Evolutionary conservation across 2,329 filamentous ascomycete genomes (phyloP), one percentile per base, ranked within the genome.

Genomic region (Penicillium freii): DNA sequence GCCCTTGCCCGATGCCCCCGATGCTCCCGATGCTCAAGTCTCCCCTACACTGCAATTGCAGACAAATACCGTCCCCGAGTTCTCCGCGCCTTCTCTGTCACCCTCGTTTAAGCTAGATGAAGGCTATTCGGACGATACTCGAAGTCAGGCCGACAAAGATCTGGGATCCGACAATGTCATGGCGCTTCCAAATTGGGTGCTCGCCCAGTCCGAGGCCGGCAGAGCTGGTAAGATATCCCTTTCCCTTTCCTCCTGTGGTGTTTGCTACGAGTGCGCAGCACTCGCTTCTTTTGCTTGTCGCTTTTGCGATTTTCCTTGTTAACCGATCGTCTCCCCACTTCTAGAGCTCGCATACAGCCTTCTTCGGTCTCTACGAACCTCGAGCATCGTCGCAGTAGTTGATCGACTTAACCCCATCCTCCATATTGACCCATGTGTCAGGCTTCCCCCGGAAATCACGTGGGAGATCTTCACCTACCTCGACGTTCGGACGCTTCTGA

Each of bases 371-470:
- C 81, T 97, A 29, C 90, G 89, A 19, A 95, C 91, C 0, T 89
- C 89, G 7, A 85, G 87, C 53, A 87, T 97, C 58, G 87, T 89
- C 49, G 82, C 88, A 44, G 90, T 97, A 52, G 90, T 96, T 46
- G 85, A 92, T 54, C 84, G 88, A 62, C 79, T 96, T 19, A 89
- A 87, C 61, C 90, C 92, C 4, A 83, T 92, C 51, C 86, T 97
- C 3, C 92, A 97, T 74, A 93, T 97, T 76, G 91, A 99, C 75
- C 96, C 96, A 54, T 86, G 96, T 42, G 80, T 85, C 62, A 87
- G 91, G 67, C 84, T 99, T 0, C 94, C 94, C 0, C 86, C 90
- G 27, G 94, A 99, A 73, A 89, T 99, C 67, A 95, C 91, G 59
- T 87, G 94, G 44, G 89, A 95, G 69, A 88, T 97, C 44, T 87